Evolutionary conservation across 208 protist genomes (phyloP), one percentile per base, ranked within the genome.

Genomic region (Vickermania spadyakhi): DNA sequence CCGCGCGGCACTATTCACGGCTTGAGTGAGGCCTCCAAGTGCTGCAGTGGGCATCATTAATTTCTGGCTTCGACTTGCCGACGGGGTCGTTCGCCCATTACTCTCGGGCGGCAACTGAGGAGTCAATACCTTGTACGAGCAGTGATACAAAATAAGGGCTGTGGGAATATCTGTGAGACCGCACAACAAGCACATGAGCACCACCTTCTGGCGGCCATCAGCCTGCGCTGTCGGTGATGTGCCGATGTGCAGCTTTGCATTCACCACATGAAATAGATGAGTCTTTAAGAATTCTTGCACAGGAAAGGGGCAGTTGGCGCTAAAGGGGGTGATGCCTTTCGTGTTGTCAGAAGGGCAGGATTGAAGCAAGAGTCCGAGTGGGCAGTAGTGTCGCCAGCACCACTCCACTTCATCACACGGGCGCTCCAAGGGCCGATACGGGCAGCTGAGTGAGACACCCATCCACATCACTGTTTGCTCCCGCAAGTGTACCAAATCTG

Each of bases 341-440:
- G 7, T 21, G 22, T 54, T 25, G 50, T 25, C 5, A 23, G n/a
- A n/a, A n/a, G n/a, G n/a, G n/a, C n/a, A n/a, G 21, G 13, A 27
- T 22, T 75, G 60, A 1, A 89, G 70, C n/a, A 92, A 56, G 29
- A 73, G 75, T 7, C 85, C 85, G 29, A 89, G 62, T 2, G 85
- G 85, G 0, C 79, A 68, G 68, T 81, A 89, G 52, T 77, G 65
- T 41, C 62, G 66, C 28, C 74, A 41, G 5, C 67, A 65, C 84
- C 84, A 91, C 54, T 78, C 72, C 31, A 22, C 52, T 25, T 89
- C 82, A 0, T n/a, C 28, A 23, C 64, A 55, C 28, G 45, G 26
- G 22, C 26, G 28, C 3, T 73, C 66, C 11, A 31, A 27, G 18
- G 13, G 28, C 18, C 29, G 55, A 28, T n/a, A 21, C 26, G 55